Evolutionary conservation across 2,329 filamentous ascomycete species (phyloP).

Genomic region (Pyrenochaeta sp.): DNA sequence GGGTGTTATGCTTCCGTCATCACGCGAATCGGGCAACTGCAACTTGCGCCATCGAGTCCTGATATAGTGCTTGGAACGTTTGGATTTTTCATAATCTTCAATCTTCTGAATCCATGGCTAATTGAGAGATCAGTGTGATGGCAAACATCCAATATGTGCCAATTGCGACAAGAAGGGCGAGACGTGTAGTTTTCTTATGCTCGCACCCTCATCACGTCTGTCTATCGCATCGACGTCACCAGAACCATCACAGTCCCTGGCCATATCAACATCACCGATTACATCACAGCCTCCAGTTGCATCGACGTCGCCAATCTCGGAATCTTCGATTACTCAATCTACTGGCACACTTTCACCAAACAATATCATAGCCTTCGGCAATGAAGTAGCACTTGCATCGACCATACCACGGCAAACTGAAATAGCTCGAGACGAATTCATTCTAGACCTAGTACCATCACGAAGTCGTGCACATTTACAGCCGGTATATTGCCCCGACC

Average conservation of each 20-base stretch:
- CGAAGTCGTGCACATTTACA: background rate
- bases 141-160: conserved; percentile 40
- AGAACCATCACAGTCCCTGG: conserved; percentile 8
- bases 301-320: conserved; percentile 7
- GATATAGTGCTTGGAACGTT: background rate
- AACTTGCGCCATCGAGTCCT: background rate
- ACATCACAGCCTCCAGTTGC: background rate
- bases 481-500: conserved; percentile 9
- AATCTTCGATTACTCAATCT: conserved; percentile 1
- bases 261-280: conserved; percentile 8
- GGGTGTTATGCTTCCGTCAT: background rate
- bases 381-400: conserved; percentile 14
- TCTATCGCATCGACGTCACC: conserved; percentile 20
- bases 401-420: conserved; percentile 20
- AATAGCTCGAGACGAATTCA: conserved; percentile 8
- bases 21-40: background rate
- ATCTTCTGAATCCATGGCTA: conserved; percentile 12
- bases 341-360: conserved; percentile 2
- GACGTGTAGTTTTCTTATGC: conserved; percentile 43
- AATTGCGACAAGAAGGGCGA: conserved; percentile 45
- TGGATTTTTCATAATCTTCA: background rate
- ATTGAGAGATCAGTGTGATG: conserved; percentile 41
- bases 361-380: conserved; percentile 9
- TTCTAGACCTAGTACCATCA: background rate
- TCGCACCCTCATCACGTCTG: conserved; percentile 43